Conservation (phyloP, 2,329 filamentous ascomycete species). For the Cercospora sp. region DNA sequence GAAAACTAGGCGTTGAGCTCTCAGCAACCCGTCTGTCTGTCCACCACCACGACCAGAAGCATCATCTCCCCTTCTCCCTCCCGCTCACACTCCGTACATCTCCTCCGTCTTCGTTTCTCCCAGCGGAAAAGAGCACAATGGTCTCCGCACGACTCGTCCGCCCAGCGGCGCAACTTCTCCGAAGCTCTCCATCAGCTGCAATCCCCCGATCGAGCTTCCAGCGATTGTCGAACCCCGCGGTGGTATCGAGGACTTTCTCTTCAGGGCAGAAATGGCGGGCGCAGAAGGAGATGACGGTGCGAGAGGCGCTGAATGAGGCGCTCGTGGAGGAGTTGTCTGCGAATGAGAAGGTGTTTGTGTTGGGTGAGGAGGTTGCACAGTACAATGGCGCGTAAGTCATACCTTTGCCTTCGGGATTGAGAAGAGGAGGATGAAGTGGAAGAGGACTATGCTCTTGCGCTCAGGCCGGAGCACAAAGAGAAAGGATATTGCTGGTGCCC, state of each 20-base stretch:
- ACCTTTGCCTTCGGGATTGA: neutral
- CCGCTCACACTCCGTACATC: neutral
- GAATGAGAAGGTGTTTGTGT: slow-evolving; percentile 91
- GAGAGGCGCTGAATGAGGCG: slow-evolving; percentile 96
- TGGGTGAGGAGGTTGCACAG: slow-evolving; percentile 98
- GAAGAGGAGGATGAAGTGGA: neutral
- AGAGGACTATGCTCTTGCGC: neutral
- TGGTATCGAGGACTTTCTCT: slow-evolving; percentile 57
- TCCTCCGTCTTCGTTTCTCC: neutral
- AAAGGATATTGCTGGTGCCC: neutral
- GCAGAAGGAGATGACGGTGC: slow-evolving; percentile 87
- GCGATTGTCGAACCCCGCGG: slow-evolving; percentile 50
- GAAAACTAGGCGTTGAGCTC: slow-evolving; percentile 8
- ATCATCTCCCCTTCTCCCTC: neutral
- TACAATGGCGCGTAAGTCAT: slow-evolving; percentile 85
- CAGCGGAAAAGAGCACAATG: slow-evolving; percentile 46
- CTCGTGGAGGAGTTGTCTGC: slow-evolving; percentile 94
- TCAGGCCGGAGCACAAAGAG: neutral
- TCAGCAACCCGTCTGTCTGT: slow-evolving; percentile 1
- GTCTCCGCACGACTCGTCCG: slow-evolving; percentile 63
- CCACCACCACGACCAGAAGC: neutral
- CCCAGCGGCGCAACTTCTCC: slow-evolving; percentile 63
- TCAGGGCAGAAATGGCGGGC: slow-evolving; percentile 50
- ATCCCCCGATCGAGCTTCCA: slow-evolving; percentile 55
- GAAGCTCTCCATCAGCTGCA: slow-evolving; percentile 54